A percentile compares a stretch with the other conserved stretches of the same genome.
Conservation (phyloP, 805 yeast species). For the Isabelozyma pseudorhagii region DNA sequence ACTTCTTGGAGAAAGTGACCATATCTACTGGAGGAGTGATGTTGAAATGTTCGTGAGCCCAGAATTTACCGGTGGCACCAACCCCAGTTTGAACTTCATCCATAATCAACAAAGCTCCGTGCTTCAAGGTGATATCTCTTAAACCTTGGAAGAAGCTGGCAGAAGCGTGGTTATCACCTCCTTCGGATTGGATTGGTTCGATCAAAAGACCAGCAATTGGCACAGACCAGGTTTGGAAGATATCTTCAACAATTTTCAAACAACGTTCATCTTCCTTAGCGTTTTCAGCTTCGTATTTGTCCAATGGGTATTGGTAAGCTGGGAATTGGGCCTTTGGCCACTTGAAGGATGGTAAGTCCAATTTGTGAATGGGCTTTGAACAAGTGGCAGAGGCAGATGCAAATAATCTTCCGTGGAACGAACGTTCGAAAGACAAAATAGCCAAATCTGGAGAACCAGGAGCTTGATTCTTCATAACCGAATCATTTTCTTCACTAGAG, state of each 20-base stretch:
- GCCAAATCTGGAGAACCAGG: slow-evolving; percentile 92
- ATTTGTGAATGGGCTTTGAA: slow-evolving; percentile 92
- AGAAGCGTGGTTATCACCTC: slow-evolving; percentile 88
- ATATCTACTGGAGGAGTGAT: slow-evolving; percentile 74
- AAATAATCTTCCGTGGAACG: slow-evolving; percentile 93
- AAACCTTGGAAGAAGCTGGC: slow-evolving; percentile 76
- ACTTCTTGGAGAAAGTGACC: slow-evolving; percentile 84
- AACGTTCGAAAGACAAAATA: slow-evolving; percentile 78
- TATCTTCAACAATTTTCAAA: slow-evolving; percentile 67
- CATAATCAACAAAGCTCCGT: slow-evolving; percentile 69
- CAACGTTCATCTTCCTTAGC: slow-evolving; percentile 78
- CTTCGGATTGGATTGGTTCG: slow-evolving; percentile 91
- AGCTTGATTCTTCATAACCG: slow-evolving; percentile 76
- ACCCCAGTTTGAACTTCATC: slow-evolving; percentile 92
- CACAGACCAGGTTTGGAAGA: slow-evolving; percentile 61
- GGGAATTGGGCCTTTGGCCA: slow-evolving; percentile 99
- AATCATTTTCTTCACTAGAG: slow-evolving; percentile 61
- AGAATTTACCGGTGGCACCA: slow-evolving; percentile 80
- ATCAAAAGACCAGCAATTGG: slow-evolving; percentile 88
- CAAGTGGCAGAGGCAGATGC: slow-evolving; percentile 90
- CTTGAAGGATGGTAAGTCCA: slow-evolving; percentile 87
- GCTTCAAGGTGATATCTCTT: slow-evolving; percentile 68
- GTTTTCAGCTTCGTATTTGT: slow-evolving; percentile 60
- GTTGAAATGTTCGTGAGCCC: slow-evolving; percentile 89
- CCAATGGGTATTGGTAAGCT: slow-evolving; percentile 78